Evolutionary conservation across 2,329 filamentous ascomycete genomes (phyloP).

Genomic region (Cladosporium sp.): DNA sequence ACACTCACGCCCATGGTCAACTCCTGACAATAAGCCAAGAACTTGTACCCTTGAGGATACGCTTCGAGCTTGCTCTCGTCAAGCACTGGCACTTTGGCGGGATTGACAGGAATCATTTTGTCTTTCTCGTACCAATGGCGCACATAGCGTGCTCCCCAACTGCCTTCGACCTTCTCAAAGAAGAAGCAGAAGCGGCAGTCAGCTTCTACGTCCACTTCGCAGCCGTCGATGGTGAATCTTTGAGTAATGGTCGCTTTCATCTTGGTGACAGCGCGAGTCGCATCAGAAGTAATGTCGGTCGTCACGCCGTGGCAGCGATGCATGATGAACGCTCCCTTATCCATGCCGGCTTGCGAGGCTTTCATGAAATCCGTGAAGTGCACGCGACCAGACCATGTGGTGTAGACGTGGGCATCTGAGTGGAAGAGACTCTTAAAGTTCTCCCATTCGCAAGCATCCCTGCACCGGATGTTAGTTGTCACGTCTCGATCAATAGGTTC

Average conservation of each 20-base stretch:
- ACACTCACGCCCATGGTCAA: conserved; percentile 44
- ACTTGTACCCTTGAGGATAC: conserved; percentile 45
- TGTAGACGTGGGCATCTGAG: conserved; percentile 46
- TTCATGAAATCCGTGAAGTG: conserved; percentile 39
- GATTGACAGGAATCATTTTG: conserved; percentile 46
- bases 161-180: conserved; percentile 15
- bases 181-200: conserved; percentile 37
- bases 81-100: conserved; percentile 38
- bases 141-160: conserved; percentile 45
- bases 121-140: conserved; percentile 51
- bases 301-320: conserved; percentile 41
- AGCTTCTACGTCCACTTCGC: conserved; percentile 44
- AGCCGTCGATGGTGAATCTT: conserved; percentile 39
- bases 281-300: conserved; percentile 41
- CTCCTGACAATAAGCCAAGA: conserved; percentile 45
- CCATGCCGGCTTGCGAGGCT: conserved; percentile 38
- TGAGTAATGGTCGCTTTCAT: conserved; percentile 51
- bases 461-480: conserved; percentile 26
- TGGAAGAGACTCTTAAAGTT: conserved; percentile 51
- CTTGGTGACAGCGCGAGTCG: conserved; percentile 43
- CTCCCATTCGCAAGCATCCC: conserved; percentile 50
- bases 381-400: conserved; percentile 48
- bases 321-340: conserved; percentile 43
- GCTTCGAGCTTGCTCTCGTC: conserved; percentile 37
- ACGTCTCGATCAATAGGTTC: conserved; percentile 12